Conservation (phyloP, 805 yeast species). For the Wickerhamiella sorbophila region DNA sequence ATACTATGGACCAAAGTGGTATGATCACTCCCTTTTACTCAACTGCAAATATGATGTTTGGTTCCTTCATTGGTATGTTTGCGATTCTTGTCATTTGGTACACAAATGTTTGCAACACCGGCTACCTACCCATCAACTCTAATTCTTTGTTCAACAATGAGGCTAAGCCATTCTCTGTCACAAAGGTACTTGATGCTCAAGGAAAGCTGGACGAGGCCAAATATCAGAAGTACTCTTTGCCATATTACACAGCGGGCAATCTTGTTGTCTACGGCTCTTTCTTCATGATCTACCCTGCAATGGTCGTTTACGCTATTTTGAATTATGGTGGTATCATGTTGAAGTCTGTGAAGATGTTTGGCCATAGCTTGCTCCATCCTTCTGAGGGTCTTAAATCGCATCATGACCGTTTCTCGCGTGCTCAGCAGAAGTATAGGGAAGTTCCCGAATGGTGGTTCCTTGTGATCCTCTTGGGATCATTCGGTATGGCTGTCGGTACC, state of each 20-base stretch:
- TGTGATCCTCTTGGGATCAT: conserved; percentile 31
- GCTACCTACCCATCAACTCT: conserved; percentile 38
- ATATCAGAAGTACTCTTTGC: conserved; percentile 44
- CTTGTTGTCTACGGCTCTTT: conserved; percentile 41
- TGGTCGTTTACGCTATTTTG: conserved; percentile 33
- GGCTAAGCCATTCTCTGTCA: conserved; percentile 36
- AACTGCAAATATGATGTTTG: conserved; percentile 23
- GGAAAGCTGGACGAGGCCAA: conserved; percentile 32
- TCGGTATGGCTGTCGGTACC: conserved; percentile 30
- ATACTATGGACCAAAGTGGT: conserved; percentile 21
- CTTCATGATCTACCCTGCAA: conserved; percentile 42
- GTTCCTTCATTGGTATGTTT: conserved; percentile 25
- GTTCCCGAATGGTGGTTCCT: conserved; percentile 66
- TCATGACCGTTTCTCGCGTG: conserved; percentile 27
- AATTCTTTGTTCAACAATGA: conserved; percentile 32
- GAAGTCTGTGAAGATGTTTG: conserved; percentile 12
- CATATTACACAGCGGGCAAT: conserved; percentile 48
- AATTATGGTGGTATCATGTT: conserved; percentile 34
- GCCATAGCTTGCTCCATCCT: conserved; percentile 1
- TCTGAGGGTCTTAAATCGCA: conserved; percentile 5
- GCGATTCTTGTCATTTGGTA: conserved; percentile 27
- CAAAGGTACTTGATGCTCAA: conserved; percentile 30
- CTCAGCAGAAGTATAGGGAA: conserved; percentile 38
- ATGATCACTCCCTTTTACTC: conserved; percentile 35
- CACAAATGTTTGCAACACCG: conserved; percentile 37